Conservation (phyloP, 108 stramenopile genomes). For the Cyclotella baltica region DNA sequence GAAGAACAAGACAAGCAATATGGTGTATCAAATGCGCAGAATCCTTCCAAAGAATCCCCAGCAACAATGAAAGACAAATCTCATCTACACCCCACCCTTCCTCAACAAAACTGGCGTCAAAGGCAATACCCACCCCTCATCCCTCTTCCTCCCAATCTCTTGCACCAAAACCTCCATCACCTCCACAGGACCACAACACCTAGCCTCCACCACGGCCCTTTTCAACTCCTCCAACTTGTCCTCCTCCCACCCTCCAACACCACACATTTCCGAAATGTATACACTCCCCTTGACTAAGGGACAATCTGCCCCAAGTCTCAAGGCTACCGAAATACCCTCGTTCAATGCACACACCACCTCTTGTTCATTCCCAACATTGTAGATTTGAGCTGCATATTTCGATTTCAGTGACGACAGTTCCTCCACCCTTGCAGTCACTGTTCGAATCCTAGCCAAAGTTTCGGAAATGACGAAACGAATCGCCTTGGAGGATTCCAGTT, state of each 20-base stretch:
- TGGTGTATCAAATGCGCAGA: no score
- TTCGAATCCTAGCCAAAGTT: conserved; percentile 63
- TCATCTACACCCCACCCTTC: no score
- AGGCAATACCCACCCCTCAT: conserved; percentile 50
- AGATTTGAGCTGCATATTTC: conserved; percentile 58
- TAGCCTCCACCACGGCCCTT: conserved; percentile 19
- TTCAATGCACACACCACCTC: conserved; percentile 71
- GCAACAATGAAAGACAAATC: no score
- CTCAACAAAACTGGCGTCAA: conserved; percentile 40
- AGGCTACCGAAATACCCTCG: conserved; percentile 69
- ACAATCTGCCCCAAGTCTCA: conserved; percentile 59
- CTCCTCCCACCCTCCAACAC: conserved; percentile 68
- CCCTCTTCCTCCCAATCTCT: conserved; percentile 46
- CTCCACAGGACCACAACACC: conserved; percentile 53
- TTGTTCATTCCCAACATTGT: conserved; percentile 51
- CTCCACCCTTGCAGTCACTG: conserved; percentile 44
- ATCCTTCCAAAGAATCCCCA: no score
- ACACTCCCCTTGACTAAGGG: conserved; percentile 58
- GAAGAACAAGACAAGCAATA: no score
- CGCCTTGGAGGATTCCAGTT: conserved; percentile 47
- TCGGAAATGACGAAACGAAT: conserved; percentile 71
- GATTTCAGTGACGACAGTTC: conserved; percentile 56
- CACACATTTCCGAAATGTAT: conserved; percentile 58
- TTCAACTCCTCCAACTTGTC: conserved; percentile 46
- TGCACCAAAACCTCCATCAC: conserved; percentile 54